Base-by-base conservation (phyloP, 345 rosid genomes). In the Viola odorata region DNA sequence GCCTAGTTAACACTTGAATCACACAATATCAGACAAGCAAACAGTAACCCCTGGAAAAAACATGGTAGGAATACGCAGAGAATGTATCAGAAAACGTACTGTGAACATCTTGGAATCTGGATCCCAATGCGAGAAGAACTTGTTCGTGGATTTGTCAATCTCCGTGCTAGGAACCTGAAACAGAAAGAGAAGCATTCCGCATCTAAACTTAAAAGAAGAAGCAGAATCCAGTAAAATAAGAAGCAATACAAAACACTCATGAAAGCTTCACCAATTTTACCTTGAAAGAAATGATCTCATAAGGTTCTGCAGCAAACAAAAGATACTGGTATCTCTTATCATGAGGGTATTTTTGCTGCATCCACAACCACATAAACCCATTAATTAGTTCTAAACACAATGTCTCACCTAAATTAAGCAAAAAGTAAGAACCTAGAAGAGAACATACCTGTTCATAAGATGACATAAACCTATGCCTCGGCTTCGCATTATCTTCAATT, bases 41-140 rank as follows among this genome's bases (percentile, higher is more conserved):
- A 5, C 45, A 41, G 45, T 41, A 41, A 9, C 45, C 45, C 5
- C 5, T 5, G 45, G 45, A 42, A 13, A 17, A 36, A 32, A 11
- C 5, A 51, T 32, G 23, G 15, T 5, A 41, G 4, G 9, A 14
- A 38, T 37, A 2, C 13, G 13, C 41, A 15, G 49, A n/a, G 58
- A 13, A 45, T 40, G 11, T 38, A 53, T 9, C 4, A 13, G 55
- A 61, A 68, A 6, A 77, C 96, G 75, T 65, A 88, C 99, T 54
- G 99, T 90, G 73, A 90, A 90, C 97, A 90, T 94, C 83, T 94
- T 94, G 0, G 97, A 88, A 81, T 94, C 96, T 0, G 96, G 95
- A 81, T 94, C 99, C 97, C 99, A 90, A 68, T 90, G 99, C 5
- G 96, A 88, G 70, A 94, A 94, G 78, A 90, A 94, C 79, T 94